Evolutionary conservation across 768 basidiomycete genomes (phyloP).

Genomic region (Podaxis sp.): DNA sequence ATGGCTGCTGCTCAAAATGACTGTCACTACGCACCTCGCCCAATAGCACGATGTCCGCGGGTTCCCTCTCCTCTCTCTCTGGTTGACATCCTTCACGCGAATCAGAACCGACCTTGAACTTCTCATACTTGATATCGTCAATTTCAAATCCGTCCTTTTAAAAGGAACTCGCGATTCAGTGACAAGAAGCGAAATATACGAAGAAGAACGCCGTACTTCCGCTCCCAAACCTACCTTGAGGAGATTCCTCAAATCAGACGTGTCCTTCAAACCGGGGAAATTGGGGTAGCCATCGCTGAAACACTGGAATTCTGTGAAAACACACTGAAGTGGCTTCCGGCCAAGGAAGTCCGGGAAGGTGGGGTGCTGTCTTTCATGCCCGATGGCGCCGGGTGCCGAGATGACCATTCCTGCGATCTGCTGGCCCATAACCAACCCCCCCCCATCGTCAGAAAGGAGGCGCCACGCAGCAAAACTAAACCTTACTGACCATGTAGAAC

Average conservation of each 20-base stretch:
- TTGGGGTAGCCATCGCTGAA: constrained; percentile 10
- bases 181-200: neutral
- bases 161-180: neutral
- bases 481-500: constrained; percentile 48
- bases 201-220: constrained; percentile 1
- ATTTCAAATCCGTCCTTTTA: constrained; percentile 10
- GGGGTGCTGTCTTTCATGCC: constrained; percentile 5
- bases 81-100: neutral
- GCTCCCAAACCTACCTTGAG: neutral
- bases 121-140: constrained; percentile 18
- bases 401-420: constrained; percentile 4
- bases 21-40: constrained; percentile 40
- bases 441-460: neutral
- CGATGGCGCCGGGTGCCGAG: constrained; percentile 1
- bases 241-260: neutral
- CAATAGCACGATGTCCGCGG: constrained; percentile 33
- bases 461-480: constrained; percentile 1
- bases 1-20: constrained; percentile 1
- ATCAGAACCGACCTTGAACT: constrained; percentile 8
- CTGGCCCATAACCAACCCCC: neutral
- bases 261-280: constrained; percentile 6
- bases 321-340: constrained; percentile 25
- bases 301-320: constrained; percentile 24
- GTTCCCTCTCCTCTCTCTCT: constrained; percentile 19
- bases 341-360: constrained; percentile 14